Evolutionary conservation across 129 eudicot genomes (phyloP).

Genomic region (Mikania micrantha): DNA sequence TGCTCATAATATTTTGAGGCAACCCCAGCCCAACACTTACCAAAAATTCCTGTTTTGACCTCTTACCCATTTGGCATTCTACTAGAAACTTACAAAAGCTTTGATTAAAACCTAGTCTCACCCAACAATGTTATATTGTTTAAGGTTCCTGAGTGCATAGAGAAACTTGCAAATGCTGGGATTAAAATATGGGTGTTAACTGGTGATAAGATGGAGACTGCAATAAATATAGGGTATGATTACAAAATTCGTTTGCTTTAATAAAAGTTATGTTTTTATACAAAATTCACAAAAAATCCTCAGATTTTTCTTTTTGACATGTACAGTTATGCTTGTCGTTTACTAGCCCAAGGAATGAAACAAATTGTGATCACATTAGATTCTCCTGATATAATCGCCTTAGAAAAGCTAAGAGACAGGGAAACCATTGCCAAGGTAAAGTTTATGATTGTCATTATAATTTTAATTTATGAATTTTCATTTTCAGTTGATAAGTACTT

Average conservation of each 20-base stretch:
- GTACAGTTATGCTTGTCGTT: constrained; percentile 80
- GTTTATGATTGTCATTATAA: neutral
- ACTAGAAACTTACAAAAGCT: neutral
- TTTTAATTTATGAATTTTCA: neutral
- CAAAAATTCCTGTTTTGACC: neutral
- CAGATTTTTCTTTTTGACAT: neutral
- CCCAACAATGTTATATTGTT: constrained; percentile 11
- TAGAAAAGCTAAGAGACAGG: constrained; percentile 69
- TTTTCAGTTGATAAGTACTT: constrained; percentile 9
- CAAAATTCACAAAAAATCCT: neutral
- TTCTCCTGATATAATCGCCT: constrained; percentile 47
- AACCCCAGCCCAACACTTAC: neutral
- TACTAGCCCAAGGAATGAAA: constrained; percentile 78
- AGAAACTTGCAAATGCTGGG: constrained; percentile 84
- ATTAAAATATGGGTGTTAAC: constrained; percentile 96
- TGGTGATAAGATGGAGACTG: constrained; percentile 99
- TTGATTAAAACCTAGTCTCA: neutral
- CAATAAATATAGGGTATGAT: constrained; percentile 88
- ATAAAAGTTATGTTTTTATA: neutral
- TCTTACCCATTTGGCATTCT: neutral
- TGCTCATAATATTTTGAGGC: no score
- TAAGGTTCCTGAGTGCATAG: constrained; percentile 95
- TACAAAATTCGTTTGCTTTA: neutral
- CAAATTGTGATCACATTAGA: constrained; percentile 79
- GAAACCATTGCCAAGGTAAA: constrained; percentile 67